Evolutionary conservation across 2,329 filamentous ascomycete species (phyloP).

Genomic region (Trichoderma sp.): DNA sequence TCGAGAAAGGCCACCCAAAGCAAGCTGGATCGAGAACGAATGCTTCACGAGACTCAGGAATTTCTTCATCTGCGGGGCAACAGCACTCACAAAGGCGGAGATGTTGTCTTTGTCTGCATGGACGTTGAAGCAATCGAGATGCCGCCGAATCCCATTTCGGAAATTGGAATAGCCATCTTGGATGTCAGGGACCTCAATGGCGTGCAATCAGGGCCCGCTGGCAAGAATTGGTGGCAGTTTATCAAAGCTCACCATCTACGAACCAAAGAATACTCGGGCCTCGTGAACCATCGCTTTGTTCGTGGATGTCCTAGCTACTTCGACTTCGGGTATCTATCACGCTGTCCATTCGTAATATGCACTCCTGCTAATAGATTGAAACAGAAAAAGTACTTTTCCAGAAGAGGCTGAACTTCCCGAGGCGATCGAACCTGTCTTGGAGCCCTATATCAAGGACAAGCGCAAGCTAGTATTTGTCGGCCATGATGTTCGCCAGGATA

Average conservation of each 20-base stretch:
- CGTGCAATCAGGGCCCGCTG: slow-evolving; percentile 61
- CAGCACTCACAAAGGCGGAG: slow-evolving; percentile 24
- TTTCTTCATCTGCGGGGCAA: slow-evolving; percentile 63
- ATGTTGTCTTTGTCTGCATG: slow-evolving; percentile 68
- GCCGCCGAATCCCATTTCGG: slow-evolving; percentile 68
- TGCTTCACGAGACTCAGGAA: slow-evolving; percentile 65
- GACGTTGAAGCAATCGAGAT: slow-evolving; percentile 83
- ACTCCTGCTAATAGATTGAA: slow-evolving; percentile 19
- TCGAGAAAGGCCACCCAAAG: slow-evolving; percentile 51
- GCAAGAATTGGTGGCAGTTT: slow-evolving; percentile 64
- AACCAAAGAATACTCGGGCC: slow-evolving; percentile 66
- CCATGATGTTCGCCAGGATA: slow-evolving; percentile 69
- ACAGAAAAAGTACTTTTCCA: slow-evolving; percentile 48
- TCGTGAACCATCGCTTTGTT: slow-evolving; percentile 69
- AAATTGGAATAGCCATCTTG: slow-evolving; percentile 80
- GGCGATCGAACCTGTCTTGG: slow-evolving; percentile 43
- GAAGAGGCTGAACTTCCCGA: slow-evolving; percentile 37
- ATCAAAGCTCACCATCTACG: slow-evolving; percentile 76
- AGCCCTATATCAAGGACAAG: slow-evolving; percentile 33
- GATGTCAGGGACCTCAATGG: slow-evolving; percentile 63
- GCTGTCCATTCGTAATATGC: not conserved
- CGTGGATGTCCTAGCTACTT: slow-evolving; percentile 72
- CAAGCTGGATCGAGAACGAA: slow-evolving; percentile 53
- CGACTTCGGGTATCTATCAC: slow-evolving; percentile 66
- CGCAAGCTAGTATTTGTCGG: slow-evolving; percentile 74